Percentiles rank a stretch among this genome's conserved stretches.
These are phyloP conservation scores for Solanum habrochaites DNA, from an alignment of 257 asterid species.

Conservation along the genomic window DNA sequence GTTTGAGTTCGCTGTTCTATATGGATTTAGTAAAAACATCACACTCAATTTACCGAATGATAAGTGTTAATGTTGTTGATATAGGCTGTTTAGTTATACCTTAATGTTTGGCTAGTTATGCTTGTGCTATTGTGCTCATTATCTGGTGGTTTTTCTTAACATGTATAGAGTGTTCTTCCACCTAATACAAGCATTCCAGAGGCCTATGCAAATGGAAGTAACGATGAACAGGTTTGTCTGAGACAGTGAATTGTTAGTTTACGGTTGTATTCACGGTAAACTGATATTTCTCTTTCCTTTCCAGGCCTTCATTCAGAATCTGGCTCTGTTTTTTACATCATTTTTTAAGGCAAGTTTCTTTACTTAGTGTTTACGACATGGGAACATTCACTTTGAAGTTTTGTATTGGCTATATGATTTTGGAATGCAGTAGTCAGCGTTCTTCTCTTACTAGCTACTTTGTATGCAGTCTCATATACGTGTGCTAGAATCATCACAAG, in stretches of 20 bases:
- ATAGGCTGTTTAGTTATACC: background rate
- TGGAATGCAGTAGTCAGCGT: background rate
- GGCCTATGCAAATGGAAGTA: constrained; percentile 75
- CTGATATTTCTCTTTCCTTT: background rate
- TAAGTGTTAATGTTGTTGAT: background rate
- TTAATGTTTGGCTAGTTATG: background rate
- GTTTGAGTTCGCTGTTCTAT: background rate
- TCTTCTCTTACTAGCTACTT: background rate
- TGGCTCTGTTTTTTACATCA: constrained; percentile 92
- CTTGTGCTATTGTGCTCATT: constrained; percentile 3
- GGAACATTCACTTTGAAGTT: background rate
- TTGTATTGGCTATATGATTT: background rate
- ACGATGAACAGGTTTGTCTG: constrained; percentile 75
- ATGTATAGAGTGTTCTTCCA: constrained; percentile 60
- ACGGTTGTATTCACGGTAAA: background rate
- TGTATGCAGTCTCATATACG: constrained; percentile 72
- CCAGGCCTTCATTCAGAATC: constrained; percentile 92
- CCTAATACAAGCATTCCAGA: constrained; percentile 50
- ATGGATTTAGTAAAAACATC: background rate
- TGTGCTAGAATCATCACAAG: constrained; percentile 71
- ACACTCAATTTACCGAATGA: background rate
- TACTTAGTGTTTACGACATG: background rate
- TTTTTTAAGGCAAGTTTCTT: constrained; percentile 66
- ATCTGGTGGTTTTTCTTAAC: background rate
- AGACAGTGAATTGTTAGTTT: background rate